phyloP scores from a whole-genome alignment of 805 yeast genomes.

The Candida peoriensis region DNA sequence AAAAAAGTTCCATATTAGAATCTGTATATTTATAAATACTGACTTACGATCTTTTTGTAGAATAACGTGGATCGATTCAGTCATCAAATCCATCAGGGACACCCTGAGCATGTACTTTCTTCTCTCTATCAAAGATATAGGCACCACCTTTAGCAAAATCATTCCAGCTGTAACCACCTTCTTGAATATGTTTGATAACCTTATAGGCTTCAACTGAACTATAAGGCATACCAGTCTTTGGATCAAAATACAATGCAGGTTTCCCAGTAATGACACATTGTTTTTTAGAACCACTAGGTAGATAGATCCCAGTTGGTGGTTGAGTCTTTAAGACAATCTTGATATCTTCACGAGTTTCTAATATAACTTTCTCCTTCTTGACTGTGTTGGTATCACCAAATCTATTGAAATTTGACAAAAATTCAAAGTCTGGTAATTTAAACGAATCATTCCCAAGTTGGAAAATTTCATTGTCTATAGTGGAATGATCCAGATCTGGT shows the following conservation, averaged over 20 bases:
- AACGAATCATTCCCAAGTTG: conserved; percentile 28
- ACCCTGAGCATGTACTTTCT: conserved; percentile 64
- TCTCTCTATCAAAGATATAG: conserved; percentile 36
- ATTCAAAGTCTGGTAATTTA: conserved; percentile 36
- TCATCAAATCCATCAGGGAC: conserved; percentile 79
- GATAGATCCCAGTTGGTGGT: conserved; percentile 69
- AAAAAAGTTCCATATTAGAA: too few species aligned
- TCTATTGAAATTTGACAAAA: conserved; percentile 38
- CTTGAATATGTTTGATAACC: conserved; percentile 52
- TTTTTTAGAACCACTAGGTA: conserved; percentile 62
- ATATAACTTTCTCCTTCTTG: conserved; percentile 36
- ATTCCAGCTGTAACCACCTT: conserved; percentile 50
- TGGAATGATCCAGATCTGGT: conserved; percentile 8
- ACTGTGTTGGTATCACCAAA: conserved; percentile 53
- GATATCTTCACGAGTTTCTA: conserved; percentile 41
- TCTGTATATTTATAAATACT: too few species aligned
- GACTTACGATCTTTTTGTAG: too few species aligned
- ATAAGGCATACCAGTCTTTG: conserved; percentile 83
- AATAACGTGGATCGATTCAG: not conserved
- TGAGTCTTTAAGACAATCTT: conserved; percentile 54
- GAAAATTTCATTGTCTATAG: conserved; percentile 3
- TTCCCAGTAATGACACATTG: conserved; percentile 75
- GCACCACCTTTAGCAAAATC: conserved; percentile 44
- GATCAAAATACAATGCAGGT: conserved; percentile 82
- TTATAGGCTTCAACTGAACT: conserved; percentile 76